These are phyloP conservation scores for Botrytis squamosa DNA, from an alignment of 2,329 filamentous ascomycete genomes.

Conservation along the genomic window DNA sequence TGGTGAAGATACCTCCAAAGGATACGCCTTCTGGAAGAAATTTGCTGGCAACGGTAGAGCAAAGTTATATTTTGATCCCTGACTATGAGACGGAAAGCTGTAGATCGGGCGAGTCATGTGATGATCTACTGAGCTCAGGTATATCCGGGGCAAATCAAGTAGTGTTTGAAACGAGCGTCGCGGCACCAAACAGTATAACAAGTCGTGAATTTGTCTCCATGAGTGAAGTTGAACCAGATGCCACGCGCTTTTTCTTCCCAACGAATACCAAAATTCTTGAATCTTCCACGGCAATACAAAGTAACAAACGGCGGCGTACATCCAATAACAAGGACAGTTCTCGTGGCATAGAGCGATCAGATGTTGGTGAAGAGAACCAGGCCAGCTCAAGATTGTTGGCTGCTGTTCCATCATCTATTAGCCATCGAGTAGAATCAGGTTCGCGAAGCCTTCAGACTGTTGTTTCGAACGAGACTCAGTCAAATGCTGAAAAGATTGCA, in stretches of 20 bases:
- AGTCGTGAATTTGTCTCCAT: constrained; percentile 15
- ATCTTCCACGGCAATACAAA: constrained; percentile 1
- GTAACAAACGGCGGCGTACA: constrained; percentile 4
- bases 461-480: not conserved
- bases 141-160: not conserved
- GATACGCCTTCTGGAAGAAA: constrained; percentile 8
- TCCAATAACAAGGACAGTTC: not conserved
- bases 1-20: not conserved
- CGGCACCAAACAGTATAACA: not conserved
- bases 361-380: not conserved
- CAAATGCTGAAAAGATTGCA: constrained; percentile 1
- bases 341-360: not conserved
- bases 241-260: not conserved
- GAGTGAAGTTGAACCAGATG: constrained; percentile 17
- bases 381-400: not conserved
- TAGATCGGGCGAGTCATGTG: constrained; percentile 4
- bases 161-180: constrained; percentile 1
- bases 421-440: not conserved
- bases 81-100: constrained; percentile 9
- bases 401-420: not conserved
- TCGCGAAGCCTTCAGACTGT: not conserved
- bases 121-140: not conserved
- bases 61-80: constrained; percentile 16
- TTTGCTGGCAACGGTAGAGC: constrained; percentile 16
- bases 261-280: constrained; percentile 8